These are phyloP conservation scores for Alternaria novae-zelandiae DNA, from an alignment of 2,329 filamentous ascomycete genomes.

Conservation along the genomic window DNA sequence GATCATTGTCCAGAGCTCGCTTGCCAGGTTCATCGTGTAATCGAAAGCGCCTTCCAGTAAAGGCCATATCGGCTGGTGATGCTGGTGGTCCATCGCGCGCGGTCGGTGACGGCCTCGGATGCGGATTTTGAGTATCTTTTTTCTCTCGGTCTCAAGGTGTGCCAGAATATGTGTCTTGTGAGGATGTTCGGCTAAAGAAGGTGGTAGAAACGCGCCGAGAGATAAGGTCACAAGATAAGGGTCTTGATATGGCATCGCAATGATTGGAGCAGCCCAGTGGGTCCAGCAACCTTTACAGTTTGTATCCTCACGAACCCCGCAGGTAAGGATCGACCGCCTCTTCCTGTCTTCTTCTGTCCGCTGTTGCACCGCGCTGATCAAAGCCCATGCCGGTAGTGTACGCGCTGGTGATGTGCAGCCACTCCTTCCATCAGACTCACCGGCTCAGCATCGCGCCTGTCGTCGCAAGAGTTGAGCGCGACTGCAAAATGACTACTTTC, in stretches of 20 bases:
- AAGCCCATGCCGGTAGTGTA: neutral
- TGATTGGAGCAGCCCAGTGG: constrained; percentile 2
- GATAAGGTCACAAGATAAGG: constrained; percentile 18
- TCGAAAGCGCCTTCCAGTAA: constrained; percentile 23
- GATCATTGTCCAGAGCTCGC: constrained; percentile 22
- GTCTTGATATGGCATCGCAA: neutral
- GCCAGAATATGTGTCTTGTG: neutral
- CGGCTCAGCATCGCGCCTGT: neutral
- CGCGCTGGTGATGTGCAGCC: neutral
- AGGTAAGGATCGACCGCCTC: neutral
- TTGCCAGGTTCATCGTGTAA: constrained; percentile 19
- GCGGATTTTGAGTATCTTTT: neutral
- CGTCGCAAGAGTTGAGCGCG: neutral
- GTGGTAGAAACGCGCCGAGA: constrained; percentile 7
- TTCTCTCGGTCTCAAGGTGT: neutral
- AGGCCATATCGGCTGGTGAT: constrained; percentile 25
- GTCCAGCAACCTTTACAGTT: neutral
- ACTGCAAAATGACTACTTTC: neutral
- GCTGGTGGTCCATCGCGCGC: constrained; percentile 21
- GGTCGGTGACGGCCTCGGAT: neutral
- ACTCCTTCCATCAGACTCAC: neutral
- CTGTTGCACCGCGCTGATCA: neutral
- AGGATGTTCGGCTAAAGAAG: neutral
- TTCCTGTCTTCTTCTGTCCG: neutral
- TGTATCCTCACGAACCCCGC: neutral